phyloP scores from a whole-genome alignment of 129 eudicot species.

The Chrysanthemum lavandulifolium region DNA sequence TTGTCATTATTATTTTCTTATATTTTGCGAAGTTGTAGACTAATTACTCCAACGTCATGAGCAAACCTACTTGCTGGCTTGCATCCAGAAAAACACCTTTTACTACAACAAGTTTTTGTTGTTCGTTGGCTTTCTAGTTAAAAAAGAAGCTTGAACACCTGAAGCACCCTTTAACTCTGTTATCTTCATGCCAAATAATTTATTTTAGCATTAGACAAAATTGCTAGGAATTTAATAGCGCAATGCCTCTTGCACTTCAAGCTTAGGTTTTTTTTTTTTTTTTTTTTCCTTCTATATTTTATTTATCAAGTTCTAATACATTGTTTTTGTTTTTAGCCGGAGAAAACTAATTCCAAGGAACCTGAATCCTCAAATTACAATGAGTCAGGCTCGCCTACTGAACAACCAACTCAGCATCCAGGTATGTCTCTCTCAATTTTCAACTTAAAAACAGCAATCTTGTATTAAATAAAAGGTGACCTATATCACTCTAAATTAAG shows the following conservation, averaged over 20 bases:
- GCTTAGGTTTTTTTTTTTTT: no score
- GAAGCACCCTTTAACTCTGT: background rate
- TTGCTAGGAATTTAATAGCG: background rate
- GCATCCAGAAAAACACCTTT: no score
- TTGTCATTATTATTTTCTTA: no score
- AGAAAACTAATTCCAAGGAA: constrained; percentile 31
- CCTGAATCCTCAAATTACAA: constrained; percentile 46
- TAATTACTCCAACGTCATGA: no score
- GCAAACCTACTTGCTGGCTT: no score
- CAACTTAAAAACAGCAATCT: background rate
- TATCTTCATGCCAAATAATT: background rate
- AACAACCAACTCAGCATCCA: constrained; percentile 52
- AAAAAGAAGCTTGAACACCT: background rate
- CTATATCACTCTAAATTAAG: background rate
- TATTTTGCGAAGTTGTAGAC: no score
- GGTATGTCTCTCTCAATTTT: constrained; percentile 34
- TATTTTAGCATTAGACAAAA: background rate
- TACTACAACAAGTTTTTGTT: no score
- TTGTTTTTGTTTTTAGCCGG: constrained; percentile 18
- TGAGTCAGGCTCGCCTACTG: constrained; percentile 48
- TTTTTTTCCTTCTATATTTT: background rate
- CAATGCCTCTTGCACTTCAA: background rate
- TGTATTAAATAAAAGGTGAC: background rate
- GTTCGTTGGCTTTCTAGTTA: no score
- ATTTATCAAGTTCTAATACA: background rate